Evolutionary conservation across 176 grass and related monocot species (phyloP), one percentile per base, ranked within the genome.

Genomic region (Stipa capillata): DNA sequence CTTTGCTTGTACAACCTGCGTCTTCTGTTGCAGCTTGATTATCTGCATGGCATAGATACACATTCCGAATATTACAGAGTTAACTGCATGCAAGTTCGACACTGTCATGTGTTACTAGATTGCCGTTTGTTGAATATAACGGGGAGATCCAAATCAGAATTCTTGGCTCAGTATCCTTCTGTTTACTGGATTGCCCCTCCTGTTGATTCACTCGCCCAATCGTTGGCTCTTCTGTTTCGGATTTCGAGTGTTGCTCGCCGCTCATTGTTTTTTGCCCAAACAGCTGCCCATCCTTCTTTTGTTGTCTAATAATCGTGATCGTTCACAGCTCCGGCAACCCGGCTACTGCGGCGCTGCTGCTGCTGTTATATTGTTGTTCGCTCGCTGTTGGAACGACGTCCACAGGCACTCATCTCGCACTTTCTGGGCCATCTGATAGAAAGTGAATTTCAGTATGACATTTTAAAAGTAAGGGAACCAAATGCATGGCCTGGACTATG

Each of bases 21-120:
- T 90, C 83, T 88, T 97, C 56, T 97, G 95, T 81, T 97, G 95
- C 81, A 94, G 84, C 79, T 89, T 92, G 65, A 97, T 79, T 70
- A 94, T 90, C 95, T 97, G 85, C 65, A 82, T 35, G 56, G 42
- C 20, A 42, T 27, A 74, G 50, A 27, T 4, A 57, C 65, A 21
- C 6, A 2, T 18, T 34, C 24, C 20, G 18, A 78, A 53, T 37
- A 84, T 17, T 32, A 44, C 3, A 35, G 21, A 28, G 43, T 51
- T 45, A 47, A 64, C 8, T 12, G 29, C 12, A 79, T 50, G 5
- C 13, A 42, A 0, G 37, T 12, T n/a, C n/a, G n/a, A n/a, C n/a
- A n/a, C n/a, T n/a, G n/a, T n/a, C n/a, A n/a, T n/a, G n/a, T n/a
- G n/a, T n/a, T n/a, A n/a, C n/a, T n/a, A n/a, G n/a, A n/a, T n/a